Evolutionary conservation across 202 grass and related monocot species (phyloP), one percentile per base, ranked within the genome.

Genomic region (Cymbopogon flexuosus): DNA sequence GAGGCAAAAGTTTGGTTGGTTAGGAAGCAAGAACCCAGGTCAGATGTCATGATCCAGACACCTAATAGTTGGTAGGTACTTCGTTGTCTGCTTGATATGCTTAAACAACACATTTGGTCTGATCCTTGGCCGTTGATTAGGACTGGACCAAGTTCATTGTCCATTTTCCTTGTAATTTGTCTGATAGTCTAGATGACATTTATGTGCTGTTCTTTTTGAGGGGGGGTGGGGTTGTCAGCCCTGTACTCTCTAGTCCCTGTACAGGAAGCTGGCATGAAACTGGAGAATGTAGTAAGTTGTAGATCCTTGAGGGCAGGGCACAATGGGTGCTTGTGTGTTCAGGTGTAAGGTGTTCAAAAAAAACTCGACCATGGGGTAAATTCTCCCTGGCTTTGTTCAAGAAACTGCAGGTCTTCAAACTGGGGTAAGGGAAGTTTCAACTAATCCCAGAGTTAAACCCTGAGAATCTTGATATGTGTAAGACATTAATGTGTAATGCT

Each of bases 61-160:
- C 88, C 83, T 86, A 86, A 86, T 79, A 75, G 70, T 86, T 86
- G 72, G 83, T 84, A 86, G 75, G 19, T 43, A 86, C 62, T 86
- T 63, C 4, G 10, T 46, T 89, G 63, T 86, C 68, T 79, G 49
- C 34, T 57, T 75, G 61, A 62, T 83, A 69, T 57, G 68, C 52
- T 89, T 81, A 89, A 82, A 82, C 43, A 34, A 83, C 79, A 27
- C 49, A 62, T 68, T 76, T 71, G 30, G 19, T 82, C n/a, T 56
- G 51, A 74, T 80, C 71, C 31, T 78, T 84, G 51, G 33, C 21
- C 62, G 34, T 41, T 47, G 57, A 27, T 65, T 76, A 1, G 62
- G 18, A 77, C 8, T 71, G 23, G 70, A 43, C 27, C 40, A 58
- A 65, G 18, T 59, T 51, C 6, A 6, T 41, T 47, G 22, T 67